phyloP scores from a whole-genome alignment of 805 yeast genomes.

The Candida nitratophila region DNA sequence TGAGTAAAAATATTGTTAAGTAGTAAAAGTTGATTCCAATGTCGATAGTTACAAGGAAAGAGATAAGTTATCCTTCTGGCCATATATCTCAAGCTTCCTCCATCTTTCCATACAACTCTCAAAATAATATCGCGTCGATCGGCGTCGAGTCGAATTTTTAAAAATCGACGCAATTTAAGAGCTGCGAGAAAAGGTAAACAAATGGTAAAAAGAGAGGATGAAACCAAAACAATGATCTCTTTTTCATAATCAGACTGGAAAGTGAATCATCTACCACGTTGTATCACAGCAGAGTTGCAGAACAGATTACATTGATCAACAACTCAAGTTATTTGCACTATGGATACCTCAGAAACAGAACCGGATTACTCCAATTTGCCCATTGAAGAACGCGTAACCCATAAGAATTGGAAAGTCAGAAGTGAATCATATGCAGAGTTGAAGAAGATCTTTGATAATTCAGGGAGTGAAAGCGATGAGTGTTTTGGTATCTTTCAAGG shows the following conservation, averaged over 20 bases:
- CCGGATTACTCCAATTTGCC: slow-evolving; percentile 60
- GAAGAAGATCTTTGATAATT: slow-evolving; percentile 39
- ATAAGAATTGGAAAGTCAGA: slow-evolving; percentile 85
- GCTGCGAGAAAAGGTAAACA: too few species aligned
- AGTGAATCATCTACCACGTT: background rate
- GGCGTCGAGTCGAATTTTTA: too few species aligned
- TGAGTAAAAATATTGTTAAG: background rate
- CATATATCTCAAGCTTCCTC: too few species aligned
- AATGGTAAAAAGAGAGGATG: too few species aligned
- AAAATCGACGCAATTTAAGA: too few species aligned
- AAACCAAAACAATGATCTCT: too few species aligned
- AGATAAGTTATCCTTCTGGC: background rate
- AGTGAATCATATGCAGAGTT: slow-evolving; percentile 70
- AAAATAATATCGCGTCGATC: too few species aligned
- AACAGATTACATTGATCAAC: too few species aligned
- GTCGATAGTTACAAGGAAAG: too few species aligned
- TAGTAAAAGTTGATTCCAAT: too few species aligned
- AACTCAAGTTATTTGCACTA: background rate
- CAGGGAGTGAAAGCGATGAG: slow-evolving; percentile 49
- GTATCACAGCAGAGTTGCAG: background rate
- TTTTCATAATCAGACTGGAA: too few species aligned
- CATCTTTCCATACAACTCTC: background rate
- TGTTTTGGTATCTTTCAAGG: slow-evolving; percentile 44
- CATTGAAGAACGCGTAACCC: slow-evolving; percentile 55
- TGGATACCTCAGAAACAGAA: slow-evolving; percentile 29